Percentiles rank a stretch among this genome's conserved stretches.
These are phyloP conservation scores for Zygosaccharomyces bisporus DNA, from an alignment of 805 yeast species.

Conservation along the genomic window DNA sequence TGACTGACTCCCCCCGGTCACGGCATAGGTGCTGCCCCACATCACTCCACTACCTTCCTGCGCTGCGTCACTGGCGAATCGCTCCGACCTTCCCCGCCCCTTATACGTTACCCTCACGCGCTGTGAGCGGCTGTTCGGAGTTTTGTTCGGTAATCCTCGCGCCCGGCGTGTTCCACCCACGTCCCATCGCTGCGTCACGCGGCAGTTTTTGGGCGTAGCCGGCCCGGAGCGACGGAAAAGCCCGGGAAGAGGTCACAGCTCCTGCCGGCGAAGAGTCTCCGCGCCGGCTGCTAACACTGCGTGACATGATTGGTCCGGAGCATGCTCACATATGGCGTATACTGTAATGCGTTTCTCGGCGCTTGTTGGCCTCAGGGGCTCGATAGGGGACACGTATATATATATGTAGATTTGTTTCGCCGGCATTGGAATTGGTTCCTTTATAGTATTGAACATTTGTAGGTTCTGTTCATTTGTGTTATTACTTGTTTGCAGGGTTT, in stretches of 20 bases:
- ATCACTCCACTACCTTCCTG: neutral
- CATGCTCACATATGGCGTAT: neutral
- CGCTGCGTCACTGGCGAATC: no score
- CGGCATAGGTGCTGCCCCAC: neutral
- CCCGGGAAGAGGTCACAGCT: neutral
- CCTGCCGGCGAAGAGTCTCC: neutral
- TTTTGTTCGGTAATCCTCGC: neutral
- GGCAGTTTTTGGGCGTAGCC: neutral
- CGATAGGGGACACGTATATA: neutral
- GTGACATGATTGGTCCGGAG: neutral
- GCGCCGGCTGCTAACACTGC: neutral
- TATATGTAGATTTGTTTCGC: neutral
- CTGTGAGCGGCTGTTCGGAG: neutral
- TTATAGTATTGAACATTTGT: neutral
- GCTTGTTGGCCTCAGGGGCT: neutral
- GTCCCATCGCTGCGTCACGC: neutral
- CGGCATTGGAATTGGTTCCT: neutral
- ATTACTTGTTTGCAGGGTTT: no score
- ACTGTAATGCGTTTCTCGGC: neutral
- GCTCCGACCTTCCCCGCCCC: no score
- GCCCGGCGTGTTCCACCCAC: slow-evolving; percentile 3
- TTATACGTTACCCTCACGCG: neutral
- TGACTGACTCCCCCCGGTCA: neutral
- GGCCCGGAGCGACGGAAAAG: neutral
- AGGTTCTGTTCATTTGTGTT: no score